Base-by-base conservation (phyloP, 2,329 filamentous ascomycete genomes). In the Didymosphaeria variabile region DNA sequence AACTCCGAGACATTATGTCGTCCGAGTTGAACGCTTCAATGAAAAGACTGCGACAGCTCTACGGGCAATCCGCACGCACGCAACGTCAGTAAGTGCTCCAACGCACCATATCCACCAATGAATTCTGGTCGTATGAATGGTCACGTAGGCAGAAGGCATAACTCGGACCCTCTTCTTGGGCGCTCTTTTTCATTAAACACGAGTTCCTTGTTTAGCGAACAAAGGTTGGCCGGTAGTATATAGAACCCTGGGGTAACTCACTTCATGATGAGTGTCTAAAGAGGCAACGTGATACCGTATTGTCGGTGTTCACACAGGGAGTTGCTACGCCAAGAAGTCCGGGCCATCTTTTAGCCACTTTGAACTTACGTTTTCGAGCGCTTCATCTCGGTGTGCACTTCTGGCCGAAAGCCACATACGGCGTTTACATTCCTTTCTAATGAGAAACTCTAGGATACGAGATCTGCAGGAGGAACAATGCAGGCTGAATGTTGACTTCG, bases 81-180 rank as follows among this genome's bases (percentile, higher is more conserved):
- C 50, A 40, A 32, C 40, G 42, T 21, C 49, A 54, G 57, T 59
- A 29, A 49, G 50, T 55, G 38, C 10, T 34, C n/a, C 46, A 23
- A 31, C 10, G 46, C 19, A 9, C 29, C 2, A 10, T 21, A 23
- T 6, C 17, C 8, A n/a, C 3, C 17, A 4, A 9, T 6, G 17
- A 23, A n/a, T 8, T 29, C 21, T n/a, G 9, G 29, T 29, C 46
- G 46, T 29, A 29, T 29, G 26, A 29, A 29, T 5, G 26, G 26
- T 29, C 26, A 29, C 26, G 6, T 1, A 29, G 26, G 6, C 26
- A 29, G 26, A 29, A 29, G 26, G 26, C 26, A 29, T 29, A 29
- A 29, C 4, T 29, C 4, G 6, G 26, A 29, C 6, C 6, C 26
- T 29, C 26, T 29, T 29, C 2, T 29, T 6, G 26, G 6, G 26